Evolutionary conservation across 2,329 filamentous ascomycete species (phyloP), one percentile per base, ranked within the genome.

Genomic region (Eutypa lata): DNA sequence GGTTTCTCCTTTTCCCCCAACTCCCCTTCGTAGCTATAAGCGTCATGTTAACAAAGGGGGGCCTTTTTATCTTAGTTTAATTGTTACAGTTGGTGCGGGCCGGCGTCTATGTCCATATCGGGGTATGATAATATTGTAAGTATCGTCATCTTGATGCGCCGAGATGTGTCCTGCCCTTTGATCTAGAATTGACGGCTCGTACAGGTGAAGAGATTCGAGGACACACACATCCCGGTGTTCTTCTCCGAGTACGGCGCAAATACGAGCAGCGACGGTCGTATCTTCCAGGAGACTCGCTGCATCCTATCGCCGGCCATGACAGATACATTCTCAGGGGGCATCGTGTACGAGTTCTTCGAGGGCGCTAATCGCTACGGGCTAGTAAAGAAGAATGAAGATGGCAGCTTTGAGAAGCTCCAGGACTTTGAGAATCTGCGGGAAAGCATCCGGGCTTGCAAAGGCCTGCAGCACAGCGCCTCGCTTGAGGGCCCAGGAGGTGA

Each of bases 301-400:
- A 71, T 86, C 42, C 85, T 84, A 64, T 76, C 80, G 8, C 69
- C 75, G 10, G 61, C 78, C 38, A 84, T 86, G 79, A 79, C 69
- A 16, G 59, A 73, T 6, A 70, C 77, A 7, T 75, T 86, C 52
- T 82, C 78, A 28, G 83, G 83, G 48, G 83, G 82, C 50, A 71
- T 86, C 26, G 80, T 84, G 19, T 85, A 84, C 68, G 81, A 86
- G 62, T 86, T 77, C 68, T 78, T 77, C n/a, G 71, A 83, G 59
- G 80, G 82, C 53, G 57, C 69, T 5, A 74, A 75, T 52, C 58
- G 66, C n/a, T 71, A 66, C 50, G 73, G 73, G 48, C 71, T 84
- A 8, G 76, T 83, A 6, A 18, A 51, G 3, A 40, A 22, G 26
- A n/a, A 14, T 33, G 31, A 40, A 7, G 37, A 42, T 16, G 21